These are phyloP conservation scores for Artemisia argyi DNA, from an alignment of 129 eudicot genomes.

Conservation along the genomic window DNA sequence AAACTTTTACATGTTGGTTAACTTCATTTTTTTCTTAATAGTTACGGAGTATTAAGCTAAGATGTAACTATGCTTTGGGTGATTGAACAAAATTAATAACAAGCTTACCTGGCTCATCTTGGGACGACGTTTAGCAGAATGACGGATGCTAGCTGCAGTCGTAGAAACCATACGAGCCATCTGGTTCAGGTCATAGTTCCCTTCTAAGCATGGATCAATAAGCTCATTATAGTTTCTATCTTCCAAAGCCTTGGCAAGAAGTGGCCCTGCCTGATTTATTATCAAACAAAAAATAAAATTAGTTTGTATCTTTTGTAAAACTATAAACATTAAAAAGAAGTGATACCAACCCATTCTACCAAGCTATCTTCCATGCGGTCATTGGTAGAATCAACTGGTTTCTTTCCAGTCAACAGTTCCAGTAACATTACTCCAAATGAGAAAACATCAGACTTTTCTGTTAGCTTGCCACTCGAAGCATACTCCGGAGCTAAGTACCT, in stretches of 20 bases:
- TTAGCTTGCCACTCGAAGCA: conserved; percentile 87
- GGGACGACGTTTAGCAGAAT: conserved; percentile 76
- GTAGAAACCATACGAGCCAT: conserved; percentile 64
- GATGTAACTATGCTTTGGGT: too few species aligned
- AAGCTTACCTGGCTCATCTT: conserved; percentile 75
- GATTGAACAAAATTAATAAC: background rate
- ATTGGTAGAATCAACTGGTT: conserved; percentile 60
- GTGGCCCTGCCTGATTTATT: conserved; percentile 71
- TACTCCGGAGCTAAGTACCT: conserved; percentile 97
- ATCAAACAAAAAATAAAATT: background rate
- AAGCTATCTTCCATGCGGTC: conserved; percentile 69
- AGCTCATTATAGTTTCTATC: conserved; percentile 49
- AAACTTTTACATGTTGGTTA: background rate
- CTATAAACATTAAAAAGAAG: background rate
- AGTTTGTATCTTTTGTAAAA: background rate
- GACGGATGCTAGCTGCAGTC: conserved; percentile 78
- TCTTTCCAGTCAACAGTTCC: conserved; percentile 70
- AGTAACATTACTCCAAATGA: conserved; percentile 92
- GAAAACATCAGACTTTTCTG: conserved; percentile 90
- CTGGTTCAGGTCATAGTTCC: conserved; percentile 43
- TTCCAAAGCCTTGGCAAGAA: conserved; percentile 59
- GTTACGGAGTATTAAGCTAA: background rate
- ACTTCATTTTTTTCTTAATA: background rate
- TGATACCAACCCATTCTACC: conserved; percentile 79
- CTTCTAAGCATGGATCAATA: conserved; percentile 67